Conservation (phyloP, 2,329 filamentous ascomycete species). For the Scytalidium lignicola region DNA sequence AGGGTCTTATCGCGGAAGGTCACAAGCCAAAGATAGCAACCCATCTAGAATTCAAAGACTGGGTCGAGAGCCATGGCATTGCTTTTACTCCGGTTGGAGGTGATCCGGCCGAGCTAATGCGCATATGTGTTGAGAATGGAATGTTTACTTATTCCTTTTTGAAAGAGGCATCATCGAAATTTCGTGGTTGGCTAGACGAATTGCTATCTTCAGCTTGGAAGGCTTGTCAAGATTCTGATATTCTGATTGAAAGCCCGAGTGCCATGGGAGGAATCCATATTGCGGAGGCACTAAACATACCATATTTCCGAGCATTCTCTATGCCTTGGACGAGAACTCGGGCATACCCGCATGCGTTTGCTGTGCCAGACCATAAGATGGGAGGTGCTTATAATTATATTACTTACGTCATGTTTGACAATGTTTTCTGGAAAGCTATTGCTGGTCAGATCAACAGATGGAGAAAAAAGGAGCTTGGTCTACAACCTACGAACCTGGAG, state of each 20-base stretch:
- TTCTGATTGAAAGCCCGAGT: slow-evolving; percentile 91
- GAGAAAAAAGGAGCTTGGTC: slow-evolving; percentile 73
- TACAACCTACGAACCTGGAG: slow-evolving; percentile 77
- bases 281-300: slow-evolving; percentile 84
- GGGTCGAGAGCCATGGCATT: slow-evolving; percentile 90
- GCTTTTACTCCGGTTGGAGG: slow-evolving; percentile 86
- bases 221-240: slow-evolving; percentile 80
- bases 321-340: slow-evolving; percentile 98
- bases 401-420: slow-evolving; percentile 94
- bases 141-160: slow-evolving; percentile 95
- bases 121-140: slow-evolving; percentile 91
- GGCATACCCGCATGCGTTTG: slow-evolving; percentile 94
- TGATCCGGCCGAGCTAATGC: slow-evolving; percentile 91
- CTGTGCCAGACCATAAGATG: slow-evolving; percentile 88
- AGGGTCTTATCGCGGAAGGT: slow-evolving; percentile 80
- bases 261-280: slow-evolving; percentile 98
- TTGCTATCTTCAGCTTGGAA: slow-evolving; percentile 75
- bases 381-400: slow-evolving; percentile 93
- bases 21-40: slow-evolving; percentile 86
- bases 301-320: slow-evolving; percentile 95
- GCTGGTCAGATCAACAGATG: slow-evolving; percentile 88
- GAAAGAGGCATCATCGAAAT: slow-evolving; percentile 78
- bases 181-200: slow-evolving; percentile 92
- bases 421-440: slow-evolving; percentile 92
- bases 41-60: slow-evolving; percentile 81